phyloP scores from a whole-genome alignment of 257 asterid genomes.

The Eucommia ulmoides region DNA sequence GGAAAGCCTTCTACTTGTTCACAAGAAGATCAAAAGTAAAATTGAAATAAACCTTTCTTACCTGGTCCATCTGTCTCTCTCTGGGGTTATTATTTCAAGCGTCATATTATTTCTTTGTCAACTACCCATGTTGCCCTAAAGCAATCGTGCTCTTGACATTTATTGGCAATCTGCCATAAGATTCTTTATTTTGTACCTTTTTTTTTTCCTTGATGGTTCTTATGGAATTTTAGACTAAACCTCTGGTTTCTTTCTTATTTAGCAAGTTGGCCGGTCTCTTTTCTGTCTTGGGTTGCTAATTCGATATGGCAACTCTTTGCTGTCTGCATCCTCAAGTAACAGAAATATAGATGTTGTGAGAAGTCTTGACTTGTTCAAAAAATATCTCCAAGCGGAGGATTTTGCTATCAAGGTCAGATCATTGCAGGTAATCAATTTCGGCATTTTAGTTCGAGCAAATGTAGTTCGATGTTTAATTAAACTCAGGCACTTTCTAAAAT shows the following conservation, averaged over 20 bases:
- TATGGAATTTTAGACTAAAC: too few species aligned
- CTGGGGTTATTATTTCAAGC: neutral
- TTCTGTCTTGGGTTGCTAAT: conserved; percentile 96
- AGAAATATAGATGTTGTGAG: conserved; percentile 46
- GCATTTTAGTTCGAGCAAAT: conserved; percentile 4
- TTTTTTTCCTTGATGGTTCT: conserved; percentile 11
- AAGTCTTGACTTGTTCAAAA: conserved; percentile 66
- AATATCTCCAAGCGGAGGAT: conserved; percentile 85
- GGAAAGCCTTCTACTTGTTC: too few species aligned
- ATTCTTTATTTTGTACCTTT: neutral
- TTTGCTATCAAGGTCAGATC: conserved; percentile 75
- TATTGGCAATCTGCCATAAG: neutral
- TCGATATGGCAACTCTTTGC: conserved; percentile 71
- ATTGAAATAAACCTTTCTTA: too few species aligned
- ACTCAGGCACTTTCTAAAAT: conserved; percentile 11
- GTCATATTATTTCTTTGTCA: neutral
- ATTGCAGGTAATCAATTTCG: conserved; percentile 54
- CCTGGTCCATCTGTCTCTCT: neutral
- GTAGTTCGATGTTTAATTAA: conserved; percentile 5
- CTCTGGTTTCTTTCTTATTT: conserved; percentile 12
- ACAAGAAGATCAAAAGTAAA: too few species aligned
- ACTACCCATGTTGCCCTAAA: neutral
- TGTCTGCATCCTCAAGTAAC: conserved; percentile 39
- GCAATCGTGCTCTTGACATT: neutral
- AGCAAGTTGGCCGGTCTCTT: conserved; percentile 97